These are phyloP conservation scores for Phialophora tarda DNA, from an alignment of 2,329 filamentous ascomycete genomes.

Conservation along the genomic window DNA sequence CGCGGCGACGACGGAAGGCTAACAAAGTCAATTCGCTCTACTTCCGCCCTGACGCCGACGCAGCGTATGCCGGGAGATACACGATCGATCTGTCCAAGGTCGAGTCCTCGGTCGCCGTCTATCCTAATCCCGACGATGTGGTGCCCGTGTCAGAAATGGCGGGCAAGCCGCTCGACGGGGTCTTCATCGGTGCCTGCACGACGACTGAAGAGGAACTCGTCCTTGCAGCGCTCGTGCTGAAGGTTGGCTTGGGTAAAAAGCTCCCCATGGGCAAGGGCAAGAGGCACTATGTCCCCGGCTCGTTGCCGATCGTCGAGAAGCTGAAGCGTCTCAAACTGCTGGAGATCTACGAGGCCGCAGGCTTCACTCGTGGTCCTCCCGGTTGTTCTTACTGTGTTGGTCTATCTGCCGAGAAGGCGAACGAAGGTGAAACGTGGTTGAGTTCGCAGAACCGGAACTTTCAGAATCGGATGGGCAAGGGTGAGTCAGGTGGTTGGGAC, in stretches of 20 bases:
- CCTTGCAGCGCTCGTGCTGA: conserved; percentile 50
- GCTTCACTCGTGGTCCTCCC: conserved; percentile 51
- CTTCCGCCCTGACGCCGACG: conserved; percentile 49
- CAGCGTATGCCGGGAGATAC: conserved; percentile 47
- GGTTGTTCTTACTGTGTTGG: conserved; percentile 56
- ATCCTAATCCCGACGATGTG: conserved; percentile 54
- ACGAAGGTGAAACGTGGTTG: conserved; percentile 52
- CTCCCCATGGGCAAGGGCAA: conserved; percentile 45
- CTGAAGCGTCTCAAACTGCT: conserved; percentile 47
- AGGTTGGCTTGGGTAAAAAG: conserved; percentile 47
- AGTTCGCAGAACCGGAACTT: conserved; percentile 57
- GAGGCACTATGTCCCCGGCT: conserved; percentile 52
- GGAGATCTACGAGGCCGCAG: conserved; percentile 50
- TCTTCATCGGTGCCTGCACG: conserved; percentile 57
- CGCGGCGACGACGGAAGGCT: conserved; percentile 43
- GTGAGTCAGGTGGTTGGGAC: conserved; percentile 35
- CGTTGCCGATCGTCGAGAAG: conserved; percentile 48
- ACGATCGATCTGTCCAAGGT: conserved; percentile 50
- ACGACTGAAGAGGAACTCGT: conserved; percentile 55
- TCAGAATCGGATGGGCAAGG: conserved; percentile 54
- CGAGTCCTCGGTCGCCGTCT: conserved; percentile 48
- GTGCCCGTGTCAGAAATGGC: conserved; percentile 48
- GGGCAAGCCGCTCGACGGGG: conserved; percentile 48
- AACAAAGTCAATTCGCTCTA: conserved; percentile 48
- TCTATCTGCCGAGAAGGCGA: conserved; percentile 51